Evolutionary conservation across 129 eudicot species (phyloP), one percentile per base, ranked within the genome.

Genomic region (Tagetes patula): DNA sequence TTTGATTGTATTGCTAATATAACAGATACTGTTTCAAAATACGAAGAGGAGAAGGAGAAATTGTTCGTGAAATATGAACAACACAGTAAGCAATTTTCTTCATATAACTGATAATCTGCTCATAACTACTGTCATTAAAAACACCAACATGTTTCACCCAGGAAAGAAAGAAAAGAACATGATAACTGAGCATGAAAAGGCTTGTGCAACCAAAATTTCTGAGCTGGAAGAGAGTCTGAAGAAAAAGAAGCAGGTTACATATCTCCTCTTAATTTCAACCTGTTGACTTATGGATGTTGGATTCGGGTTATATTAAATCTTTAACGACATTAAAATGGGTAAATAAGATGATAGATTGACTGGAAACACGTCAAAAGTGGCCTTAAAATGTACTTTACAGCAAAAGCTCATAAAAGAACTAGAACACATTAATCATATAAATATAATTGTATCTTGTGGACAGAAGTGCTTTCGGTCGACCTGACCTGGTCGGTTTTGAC

Each of bases 131-230:
- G 10, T 69, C 39, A 30, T 30, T 65, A 47, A 47, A 37, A 56
- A 43, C 33, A 77, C 66, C 45, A 52, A 40, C 61, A 41, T 40
- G 65, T 37, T 71, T 80, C 36, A 69, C 72, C 37, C 88, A 94
- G 99, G 97, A 82, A 94, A 94, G 94, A 94, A 90, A 80, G 99
- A 94, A 82, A 94, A 86, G 86, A 74, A 47, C 59, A 66, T 86
- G 89, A 56, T 94, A 47, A 77, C 84, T 7, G 96, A 90, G 74
- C 87, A 82, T 3, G 97, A 94, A 85, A 90, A 94, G 79, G 87
- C 82, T 20, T 84, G 82, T 62, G 72, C 89, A 46, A 75, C 80
- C 36, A 90, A 83, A 80, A 85, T 94, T 60, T 77, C 92, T 76
- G 88, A 92, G 55, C 81, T 92, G 67, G 98, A 93, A 75, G 95